Evolutionary conservation across 2,329 filamentous ascomycete species (phyloP).

Genomic region (Aspergillus ibericus): DNA sequence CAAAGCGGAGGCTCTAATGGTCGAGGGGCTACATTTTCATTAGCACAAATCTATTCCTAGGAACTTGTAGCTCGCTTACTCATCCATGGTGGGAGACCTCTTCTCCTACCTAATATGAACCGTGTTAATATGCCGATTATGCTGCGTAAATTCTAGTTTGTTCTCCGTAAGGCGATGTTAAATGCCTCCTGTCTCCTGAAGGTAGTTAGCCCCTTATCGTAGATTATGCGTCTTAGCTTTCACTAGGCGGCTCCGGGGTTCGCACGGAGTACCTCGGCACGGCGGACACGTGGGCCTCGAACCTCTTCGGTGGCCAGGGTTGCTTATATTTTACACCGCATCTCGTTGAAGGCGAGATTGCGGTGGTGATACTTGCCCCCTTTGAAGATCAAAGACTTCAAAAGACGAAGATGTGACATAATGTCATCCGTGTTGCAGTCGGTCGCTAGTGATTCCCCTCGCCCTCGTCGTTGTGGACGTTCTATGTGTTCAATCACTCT

Average conservation of each 20-base stretch:
- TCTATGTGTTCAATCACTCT: too few relatives aligned
- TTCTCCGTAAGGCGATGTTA: not conserved
- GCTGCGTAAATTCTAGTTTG: not conserved
- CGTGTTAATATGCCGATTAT: not conserved
- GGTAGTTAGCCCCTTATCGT: not conserved
- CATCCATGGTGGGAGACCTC: slow-evolving; percentile 29
- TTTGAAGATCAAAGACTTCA: too few relatives aligned
- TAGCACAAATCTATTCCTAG: slow-evolving; percentile 10
- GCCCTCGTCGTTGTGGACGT: too few relatives aligned
- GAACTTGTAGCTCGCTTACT: slow-evolving; percentile 21
- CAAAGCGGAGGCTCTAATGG: slow-evolving; percentile 44
- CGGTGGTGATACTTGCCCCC: too few relatives aligned
- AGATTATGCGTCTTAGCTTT: not conserved
- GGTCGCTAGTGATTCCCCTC: too few relatives aligned
- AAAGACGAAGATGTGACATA: too few relatives aligned
- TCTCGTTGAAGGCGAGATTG: too few relatives aligned
- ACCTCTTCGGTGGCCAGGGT: not conserved
- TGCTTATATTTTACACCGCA: too few relatives aligned
- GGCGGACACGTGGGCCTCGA: not conserved
- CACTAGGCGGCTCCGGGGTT: not conserved
- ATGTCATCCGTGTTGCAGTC: too few relatives aligned
- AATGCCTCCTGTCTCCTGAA: not conserved
- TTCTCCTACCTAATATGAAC: not conserved
- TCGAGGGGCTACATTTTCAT: slow-evolving; percentile 26
- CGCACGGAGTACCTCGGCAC: not conserved